These are phyloP conservation scores for Tympanopsis confertula DNA, from an alignment of 2,329 filamentous ascomycete genomes.

Conservation along the genomic window DNA sequence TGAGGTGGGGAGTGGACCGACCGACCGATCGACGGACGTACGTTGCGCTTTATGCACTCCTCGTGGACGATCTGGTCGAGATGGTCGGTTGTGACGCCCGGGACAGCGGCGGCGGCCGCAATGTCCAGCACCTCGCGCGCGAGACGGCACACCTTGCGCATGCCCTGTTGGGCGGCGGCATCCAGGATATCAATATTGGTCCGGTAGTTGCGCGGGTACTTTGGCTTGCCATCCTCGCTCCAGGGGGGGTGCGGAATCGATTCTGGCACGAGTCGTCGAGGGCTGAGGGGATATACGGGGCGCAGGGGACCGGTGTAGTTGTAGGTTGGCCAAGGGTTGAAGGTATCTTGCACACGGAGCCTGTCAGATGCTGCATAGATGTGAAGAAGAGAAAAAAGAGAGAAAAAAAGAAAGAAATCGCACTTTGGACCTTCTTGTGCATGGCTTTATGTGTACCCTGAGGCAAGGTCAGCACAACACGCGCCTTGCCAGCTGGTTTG, in stretches of 20 bases:
- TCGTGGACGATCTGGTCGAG: constrained; percentile 93
- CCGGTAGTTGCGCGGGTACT: constrained; percentile 49
- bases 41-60: constrained; percentile 82
- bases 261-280: constrained; percentile 61
- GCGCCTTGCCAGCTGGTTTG: constrained; percentile 9
- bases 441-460: neutral
- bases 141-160: constrained; percentile 83
- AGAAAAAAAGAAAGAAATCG: too few species aligned
- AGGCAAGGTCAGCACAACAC: constrained; percentile 5
- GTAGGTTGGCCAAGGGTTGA: constrained; percentile 82
- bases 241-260: constrained; percentile 80
- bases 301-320: constrained; percentile 70
- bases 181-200: constrained; percentile 78
- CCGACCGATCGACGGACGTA: too few species aligned
- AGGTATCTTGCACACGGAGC: too few species aligned
- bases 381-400: too few species aligned
- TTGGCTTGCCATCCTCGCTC: constrained; percentile 68
- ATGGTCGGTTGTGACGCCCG: constrained; percentile 91
- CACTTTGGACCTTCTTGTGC: too few species aligned
- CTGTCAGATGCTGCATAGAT: too few species aligned
- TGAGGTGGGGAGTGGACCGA: neutral
- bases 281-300: constrained; percentile 77
- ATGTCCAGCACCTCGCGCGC: constrained; percentile 88
- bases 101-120: constrained; percentile 69
- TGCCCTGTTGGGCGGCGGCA: constrained; percentile 69